phyloP scores from a whole-genome alignment of 176 grass and related monocot genomes.

The Dendrocalamus sinicus region DNA sequence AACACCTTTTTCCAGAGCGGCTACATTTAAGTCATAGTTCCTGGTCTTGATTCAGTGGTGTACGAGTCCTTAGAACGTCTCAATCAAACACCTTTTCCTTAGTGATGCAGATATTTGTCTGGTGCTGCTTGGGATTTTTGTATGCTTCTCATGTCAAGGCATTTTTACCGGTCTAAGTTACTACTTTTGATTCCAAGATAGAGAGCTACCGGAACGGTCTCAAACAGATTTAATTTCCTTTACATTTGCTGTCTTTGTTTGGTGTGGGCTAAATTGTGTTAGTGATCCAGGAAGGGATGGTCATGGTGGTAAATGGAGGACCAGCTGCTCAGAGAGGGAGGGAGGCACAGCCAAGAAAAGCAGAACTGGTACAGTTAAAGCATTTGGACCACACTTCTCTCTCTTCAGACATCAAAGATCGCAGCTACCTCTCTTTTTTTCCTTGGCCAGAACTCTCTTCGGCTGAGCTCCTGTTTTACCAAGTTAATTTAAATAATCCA shows the following conservation, averaged over 20 bases:
- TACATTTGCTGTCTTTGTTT: constrained; percentile 27
- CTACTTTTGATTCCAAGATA: constrained; percentile 48
- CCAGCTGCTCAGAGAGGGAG: constrained; percentile 83
- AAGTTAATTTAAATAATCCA: constrained; percentile 27
- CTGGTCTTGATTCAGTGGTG: constrained; percentile 19
- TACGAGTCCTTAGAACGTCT: constrained; percentile 43
- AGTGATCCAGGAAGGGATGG: constrained; percentile 49
- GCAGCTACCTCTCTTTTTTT: constrained; percentile 45
- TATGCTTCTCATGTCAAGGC: constrained; percentile 32
- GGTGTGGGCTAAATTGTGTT: constrained; percentile 42
- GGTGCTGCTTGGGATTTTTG: constrained; percentile 46
- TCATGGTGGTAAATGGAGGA: constrained; percentile 59
- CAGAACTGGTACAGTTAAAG: constrained; percentile 87
- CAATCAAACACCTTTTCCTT: constrained; percentile 50
- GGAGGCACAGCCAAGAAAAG: constrained; percentile 81
- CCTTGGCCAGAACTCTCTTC: background rate
- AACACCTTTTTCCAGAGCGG: background rate
- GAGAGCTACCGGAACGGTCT: constrained; percentile 39
- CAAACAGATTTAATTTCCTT: constrained; percentile 41
- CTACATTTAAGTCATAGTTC: constrained; percentile 19
- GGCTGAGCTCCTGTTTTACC: constrained; percentile 39
- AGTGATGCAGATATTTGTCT: constrained; percentile 43
- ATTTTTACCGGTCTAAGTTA: constrained; percentile 42
- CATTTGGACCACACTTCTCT: constrained; percentile 47
- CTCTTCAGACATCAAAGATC: constrained; percentile 50